These are phyloP conservation scores for Penicillium simplicissimum DNA, from an alignment of 495 filamentous ascomycete genomes.

Conservation along the genomic window DNA sequence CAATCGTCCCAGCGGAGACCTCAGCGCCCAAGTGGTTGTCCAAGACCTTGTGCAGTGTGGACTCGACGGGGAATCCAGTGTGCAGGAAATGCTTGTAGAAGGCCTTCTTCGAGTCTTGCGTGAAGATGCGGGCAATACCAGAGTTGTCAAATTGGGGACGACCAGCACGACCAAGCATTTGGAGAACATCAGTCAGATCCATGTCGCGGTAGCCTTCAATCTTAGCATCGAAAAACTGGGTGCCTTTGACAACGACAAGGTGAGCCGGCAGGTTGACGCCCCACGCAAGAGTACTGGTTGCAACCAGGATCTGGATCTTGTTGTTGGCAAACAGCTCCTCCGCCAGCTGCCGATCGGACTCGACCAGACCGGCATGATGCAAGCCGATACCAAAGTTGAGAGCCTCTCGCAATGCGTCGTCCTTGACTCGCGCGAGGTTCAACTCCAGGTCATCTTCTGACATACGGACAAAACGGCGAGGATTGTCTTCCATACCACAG, in stretches of 20 bases:
- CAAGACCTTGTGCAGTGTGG: conserved; percentile 89
- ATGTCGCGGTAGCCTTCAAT: conserved; percentile 98
- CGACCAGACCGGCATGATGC: conserved; percentile 95
- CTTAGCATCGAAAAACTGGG: conserved; percentile 97
- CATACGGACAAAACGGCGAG: conserved; percentile 88
- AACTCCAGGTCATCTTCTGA: conserved; percentile 89
- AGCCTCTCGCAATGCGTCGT: conserved; percentile 86
- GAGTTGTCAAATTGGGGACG: conserved; percentile 95
- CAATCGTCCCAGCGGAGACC: conserved; percentile 87
- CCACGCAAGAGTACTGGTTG: conserved; percentile 97
- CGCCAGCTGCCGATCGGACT: conserved; percentile 84
- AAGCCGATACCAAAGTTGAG: conserved; percentile 95
- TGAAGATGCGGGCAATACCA: conserved; percentile 95
- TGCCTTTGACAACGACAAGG: conserved; percentile 96
- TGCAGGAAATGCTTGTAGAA: conserved; percentile 99
- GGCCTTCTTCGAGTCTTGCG: conserved; percentile 96
- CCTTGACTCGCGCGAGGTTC: conserved; percentile 82
- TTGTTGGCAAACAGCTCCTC: conserved; percentile 97
- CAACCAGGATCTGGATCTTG: conserved; percentile 95
- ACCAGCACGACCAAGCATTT: conserved; percentile 96
- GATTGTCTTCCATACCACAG: conserved; percentile 98
- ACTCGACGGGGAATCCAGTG: conserved; percentile 97
- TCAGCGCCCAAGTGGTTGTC: conserved; percentile 98
- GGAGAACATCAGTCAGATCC: conserved; percentile 97
- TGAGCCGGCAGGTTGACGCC: conserved; percentile 98